phyloP scores from a whole-genome alignment of 2,329 filamentous ascomycete species.

The Pseudohalonectria lignicola region DNA sequence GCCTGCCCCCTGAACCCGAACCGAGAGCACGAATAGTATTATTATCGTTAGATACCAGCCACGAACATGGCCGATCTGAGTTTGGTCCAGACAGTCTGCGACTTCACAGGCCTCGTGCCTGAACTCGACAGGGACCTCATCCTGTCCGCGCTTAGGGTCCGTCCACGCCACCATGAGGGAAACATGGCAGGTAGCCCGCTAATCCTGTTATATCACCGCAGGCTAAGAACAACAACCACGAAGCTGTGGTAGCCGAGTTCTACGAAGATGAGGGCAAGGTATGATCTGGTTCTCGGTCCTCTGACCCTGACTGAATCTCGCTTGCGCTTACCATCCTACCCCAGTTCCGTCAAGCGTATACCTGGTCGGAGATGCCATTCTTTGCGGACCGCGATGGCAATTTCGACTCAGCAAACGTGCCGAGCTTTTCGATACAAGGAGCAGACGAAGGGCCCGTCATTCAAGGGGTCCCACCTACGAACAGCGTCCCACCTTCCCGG shows the following conservation, averaged over 20 bases:
- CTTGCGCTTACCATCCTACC: background rate
- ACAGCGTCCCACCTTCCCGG: constrained; percentile 39
- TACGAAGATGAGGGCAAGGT: constrained; percentile 37
- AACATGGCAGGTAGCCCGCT: background rate
- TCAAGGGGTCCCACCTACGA: constrained; percentile 29
- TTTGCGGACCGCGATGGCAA: constrained; percentile 38
- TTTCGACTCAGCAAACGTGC: constrained; percentile 3
- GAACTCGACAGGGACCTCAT: constrained; percentile 26
- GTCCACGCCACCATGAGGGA: background rate
- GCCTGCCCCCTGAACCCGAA: too few species aligned
- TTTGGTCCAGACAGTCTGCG: constrained; percentile 27
- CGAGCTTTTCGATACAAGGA: constrained; percentile 46
- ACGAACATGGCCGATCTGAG: constrained; percentile 24
- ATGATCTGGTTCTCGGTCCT: constrained; percentile 2
- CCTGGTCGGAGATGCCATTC: constrained; percentile 46
- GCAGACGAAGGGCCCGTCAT: constrained; percentile 32
- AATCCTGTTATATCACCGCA: constrained; percentile 9
- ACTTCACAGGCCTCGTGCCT: constrained; percentile 25
- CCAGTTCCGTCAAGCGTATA: constrained; percentile 25
- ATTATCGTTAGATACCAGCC: too few species aligned
- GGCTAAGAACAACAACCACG: constrained; percentile 33
- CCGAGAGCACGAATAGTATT: too few species aligned
- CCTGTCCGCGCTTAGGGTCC: constrained; percentile 26
- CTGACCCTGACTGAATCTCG: background rate
- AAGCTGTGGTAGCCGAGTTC: constrained; percentile 39